A percentile compares a stretch with the other conserved stretches of the same genome.
Conservation (phyloP, 177 flowering plant genomes). For the Vitis hybrid region DNA sequence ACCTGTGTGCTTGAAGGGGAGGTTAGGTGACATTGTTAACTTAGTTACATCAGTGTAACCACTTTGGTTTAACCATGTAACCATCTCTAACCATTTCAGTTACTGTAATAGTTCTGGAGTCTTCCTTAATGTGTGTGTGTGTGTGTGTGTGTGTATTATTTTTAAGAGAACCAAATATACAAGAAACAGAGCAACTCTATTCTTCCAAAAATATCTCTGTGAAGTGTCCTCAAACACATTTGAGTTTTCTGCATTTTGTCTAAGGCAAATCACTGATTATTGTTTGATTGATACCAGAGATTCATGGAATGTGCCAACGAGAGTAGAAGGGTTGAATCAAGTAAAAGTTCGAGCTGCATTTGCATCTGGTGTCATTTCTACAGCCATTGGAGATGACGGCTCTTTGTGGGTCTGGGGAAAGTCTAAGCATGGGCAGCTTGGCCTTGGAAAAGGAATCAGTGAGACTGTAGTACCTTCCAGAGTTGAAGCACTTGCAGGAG, state of each 20-base stretch:
- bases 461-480: conserved; percentile 63
- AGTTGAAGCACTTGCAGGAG: conserved; percentile 70
- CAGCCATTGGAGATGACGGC: conserved; percentile 84
- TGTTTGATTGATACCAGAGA: conserved; percentile 36
- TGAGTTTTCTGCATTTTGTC: background rate
- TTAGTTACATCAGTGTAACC: no score
- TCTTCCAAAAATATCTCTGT: no score
- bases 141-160: no score
- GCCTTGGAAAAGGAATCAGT: conserved; percentile 65
- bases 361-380: conserved; percentile 88
- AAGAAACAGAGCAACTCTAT: no score
- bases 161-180: no score
- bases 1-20: no score
- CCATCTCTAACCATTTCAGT: no score
- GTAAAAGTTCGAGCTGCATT: conserved; percentile 60
- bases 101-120: no score
- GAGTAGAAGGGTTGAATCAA: conserved; percentile 59
- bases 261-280: background rate
- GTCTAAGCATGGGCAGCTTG: conserved; percentile 97
- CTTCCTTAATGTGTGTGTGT: no score
- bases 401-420: conserved; percentile 96
- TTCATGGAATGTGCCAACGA: conserved; percentile 65
- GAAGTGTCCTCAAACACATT: no score
- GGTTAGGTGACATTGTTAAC: no score
- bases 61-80: no score